Base-by-base conservation (phyloP, 352 stramenopile genomes). In the Pythium guiyangense region DNA sequence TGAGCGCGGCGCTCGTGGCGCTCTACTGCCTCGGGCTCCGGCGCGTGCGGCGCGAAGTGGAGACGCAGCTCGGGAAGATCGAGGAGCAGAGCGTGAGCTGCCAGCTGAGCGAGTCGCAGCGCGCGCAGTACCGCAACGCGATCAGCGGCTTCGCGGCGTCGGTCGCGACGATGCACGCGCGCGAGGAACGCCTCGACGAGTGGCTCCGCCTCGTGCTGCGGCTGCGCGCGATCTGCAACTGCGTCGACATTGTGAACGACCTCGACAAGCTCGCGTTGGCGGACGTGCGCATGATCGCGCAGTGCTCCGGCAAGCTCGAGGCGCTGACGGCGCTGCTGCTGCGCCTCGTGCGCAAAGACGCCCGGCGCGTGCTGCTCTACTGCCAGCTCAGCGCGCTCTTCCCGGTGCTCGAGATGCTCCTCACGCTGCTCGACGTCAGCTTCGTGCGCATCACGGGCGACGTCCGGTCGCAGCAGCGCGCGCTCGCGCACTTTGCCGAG, bases 151-250 rank as follows among this genome's bases (percentile, higher is more conserved):
- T 94, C 56, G 68, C 66, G 1, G 73, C 69, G 39, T n/a, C n/a
- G n/a, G n/a, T n/a, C n/a, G n/a, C n/a, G n/a, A 67, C 60, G 31
- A 59, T 54, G 37, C 60, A 60, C 58, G 63, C 69, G 9, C 68
- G 65, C 6, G 77, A 87, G 60, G 74, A 90, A 47, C 77, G 76
- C 12, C 47, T 92, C 6, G 65, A 73, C 12, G 57, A 72, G 2
- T 94, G 85, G 85, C 39, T 94, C 26, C 70, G 75, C 37, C 53
- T 94, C 14, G 56, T 92, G 12, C 52, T 94, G 26, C 75, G 73
- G 17, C 59, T 94, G 39, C 79, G 85, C 8, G 60, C 65, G 48
- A 81, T 92, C 31, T 93, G 85, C 68, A 94, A 94, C 52, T 90
- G 81, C 49, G 83, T 93, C 10, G 79, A 92, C 60, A 54, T 94